phyloP scores from a whole-genome alignment of 2,329 filamentous ascomycete species.

The Exophiala xenobiotica region DNA sequence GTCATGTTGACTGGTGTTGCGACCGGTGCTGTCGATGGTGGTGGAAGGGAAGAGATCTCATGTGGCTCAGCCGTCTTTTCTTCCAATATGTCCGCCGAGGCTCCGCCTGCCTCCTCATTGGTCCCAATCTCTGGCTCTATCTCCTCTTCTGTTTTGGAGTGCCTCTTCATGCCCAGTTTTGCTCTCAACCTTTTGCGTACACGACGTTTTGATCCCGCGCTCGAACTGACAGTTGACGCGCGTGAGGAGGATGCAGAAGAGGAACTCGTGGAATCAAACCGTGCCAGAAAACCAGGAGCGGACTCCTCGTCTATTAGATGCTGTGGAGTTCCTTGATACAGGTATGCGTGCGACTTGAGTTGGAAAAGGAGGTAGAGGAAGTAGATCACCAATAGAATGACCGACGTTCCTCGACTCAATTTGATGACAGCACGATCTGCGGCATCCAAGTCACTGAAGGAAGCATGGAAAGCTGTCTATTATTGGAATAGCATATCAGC shows the following conservation, averaged over 20 bases:
- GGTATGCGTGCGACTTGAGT: conserved; percentile 75
- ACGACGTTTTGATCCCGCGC: conserved; percentile 47
- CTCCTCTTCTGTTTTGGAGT: conserved; percentile 48
- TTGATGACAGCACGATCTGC: conserved; percentile 27
- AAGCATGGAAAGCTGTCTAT: conserved; percentile 70
- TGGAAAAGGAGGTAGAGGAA: conserved; percentile 84
- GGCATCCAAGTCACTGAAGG: conserved; percentile 41
- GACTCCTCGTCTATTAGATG: conserved; percentile 53
- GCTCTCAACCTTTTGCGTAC: conserved; percentile 49
- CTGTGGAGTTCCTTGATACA: conserved; percentile 56
- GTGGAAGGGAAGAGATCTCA: not conserved
- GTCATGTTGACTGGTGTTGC: not conserved
- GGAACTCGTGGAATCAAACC: conserved; percentile 50
- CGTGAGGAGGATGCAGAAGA: conserved; percentile 45
- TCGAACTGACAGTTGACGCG: conserved; percentile 11
- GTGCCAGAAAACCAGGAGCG: conserved; percentile 61
- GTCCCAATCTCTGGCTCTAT: conserved; percentile 60
- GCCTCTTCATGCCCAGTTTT: conserved; percentile 23
- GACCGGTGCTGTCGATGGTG: not conserved
- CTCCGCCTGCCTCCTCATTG: not conserved
- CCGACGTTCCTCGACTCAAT: conserved; percentile 50
- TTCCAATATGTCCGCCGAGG: conserved; percentile 1
- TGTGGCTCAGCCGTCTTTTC: conserved; percentile 19
- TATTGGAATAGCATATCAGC: not conserved
- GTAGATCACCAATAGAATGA: conserved; percentile 84